Evolutionary conservation across 2,329 filamentous ascomycete genomes (phyloP).

Genomic region (Anisogramma anomala): DNA sequence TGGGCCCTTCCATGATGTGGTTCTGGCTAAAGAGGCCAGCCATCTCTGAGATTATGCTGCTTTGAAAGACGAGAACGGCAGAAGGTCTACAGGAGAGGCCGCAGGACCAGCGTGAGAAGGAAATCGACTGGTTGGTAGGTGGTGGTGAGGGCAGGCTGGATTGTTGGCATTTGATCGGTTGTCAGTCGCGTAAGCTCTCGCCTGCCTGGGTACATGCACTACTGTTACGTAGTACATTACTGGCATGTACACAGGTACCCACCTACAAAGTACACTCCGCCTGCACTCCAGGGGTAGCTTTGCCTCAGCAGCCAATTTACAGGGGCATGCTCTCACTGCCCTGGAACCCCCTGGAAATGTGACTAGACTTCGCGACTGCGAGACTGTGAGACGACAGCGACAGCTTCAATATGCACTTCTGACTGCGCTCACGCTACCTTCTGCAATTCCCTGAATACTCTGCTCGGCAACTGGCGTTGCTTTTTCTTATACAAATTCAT

Average conservation of each 20-base stretch:
- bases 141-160: slow-evolving; percentile 2
- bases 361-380: too few relatives aligned
- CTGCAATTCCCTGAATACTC: too few relatives aligned
- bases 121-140: slow-evolving; percentile 9
- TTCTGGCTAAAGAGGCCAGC: slow-evolving; percentile 60
- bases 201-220: too few relatives aligned
- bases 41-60: slow-evolving; percentile 31
- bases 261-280: too few relatives aligned
- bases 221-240: too few relatives aligned
- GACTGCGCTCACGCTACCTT: too few relatives aligned
- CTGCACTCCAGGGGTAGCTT: background rate
- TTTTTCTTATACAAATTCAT: background rate
- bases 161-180: slow-evolving; percentile 12
- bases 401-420: too few relatives aligned
- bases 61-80: background rate
- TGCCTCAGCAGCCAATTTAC: too few relatives aligned
- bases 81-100: slow-evolving; percentile 11
- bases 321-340: slow-evolving; percentile 14
- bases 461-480: too few relatives aligned
- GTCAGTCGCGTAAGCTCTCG: slow-evolving; percentile 28
- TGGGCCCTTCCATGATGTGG: slow-evolving; percentile 55
- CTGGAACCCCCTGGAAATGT: too few relatives aligned
- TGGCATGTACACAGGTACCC: too few relatives aligned
- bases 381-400: too few relatives aligned
- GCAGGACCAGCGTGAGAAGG: slow-evolving; percentile 7